Evolutionary conservation across 2,329 filamentous ascomycete genomes (phyloP).

Genomic region (Penicillium corylophilum): DNA sequence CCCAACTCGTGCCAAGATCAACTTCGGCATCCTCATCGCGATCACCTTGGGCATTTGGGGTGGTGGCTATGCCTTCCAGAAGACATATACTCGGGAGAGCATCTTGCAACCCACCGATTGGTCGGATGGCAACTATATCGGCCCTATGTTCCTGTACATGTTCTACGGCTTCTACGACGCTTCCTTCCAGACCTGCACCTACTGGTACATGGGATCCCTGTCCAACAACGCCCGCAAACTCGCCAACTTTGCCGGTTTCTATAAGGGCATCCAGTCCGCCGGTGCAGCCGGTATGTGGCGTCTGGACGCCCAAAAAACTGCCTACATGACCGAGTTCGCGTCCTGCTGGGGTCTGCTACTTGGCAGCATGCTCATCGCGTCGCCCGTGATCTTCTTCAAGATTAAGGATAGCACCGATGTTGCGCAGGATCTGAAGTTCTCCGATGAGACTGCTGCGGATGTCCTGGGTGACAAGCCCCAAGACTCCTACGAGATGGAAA

Average conservation of each 20-base stretch:
- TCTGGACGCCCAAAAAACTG: constrained; percentile 61
- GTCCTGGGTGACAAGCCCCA: constrained; percentile 46
- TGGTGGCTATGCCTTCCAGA: constrained; percentile 76
- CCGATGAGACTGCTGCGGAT: constrained; percentile 76
- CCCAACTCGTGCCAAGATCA: constrained; percentile 64
- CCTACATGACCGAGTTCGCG: constrained; percentile 72
- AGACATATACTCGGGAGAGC: constrained; percentile 53
- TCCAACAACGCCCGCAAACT: constrained; percentile 90
- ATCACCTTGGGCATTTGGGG: constrained; percentile 80
- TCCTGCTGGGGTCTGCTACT: constrained; percentile 73
- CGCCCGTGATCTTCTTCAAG: constrained; percentile 74
- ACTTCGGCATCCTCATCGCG: constrained; percentile 61
- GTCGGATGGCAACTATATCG: constrained; percentile 65
- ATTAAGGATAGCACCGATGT: constrained; percentile 78
- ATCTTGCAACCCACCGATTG: constrained; percentile 58
- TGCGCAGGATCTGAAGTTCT: constrained; percentile 80
- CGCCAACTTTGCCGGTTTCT: constrained; percentile 88
- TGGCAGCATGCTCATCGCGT: constrained; percentile 71
- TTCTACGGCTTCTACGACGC: constrained; percentile 90
- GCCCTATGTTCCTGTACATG: constrained; percentile 84
- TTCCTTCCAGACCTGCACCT: constrained; percentile 83
- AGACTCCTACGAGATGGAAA: constrained; percentile 18
- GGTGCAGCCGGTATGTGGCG: constrained; percentile 64
- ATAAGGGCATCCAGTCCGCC: constrained; percentile 88
- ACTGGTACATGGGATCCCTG: constrained; percentile 94